Conservation (phyloP, 495 filamentous ascomycete genomes). For the Penicillium herquei region DNA sequence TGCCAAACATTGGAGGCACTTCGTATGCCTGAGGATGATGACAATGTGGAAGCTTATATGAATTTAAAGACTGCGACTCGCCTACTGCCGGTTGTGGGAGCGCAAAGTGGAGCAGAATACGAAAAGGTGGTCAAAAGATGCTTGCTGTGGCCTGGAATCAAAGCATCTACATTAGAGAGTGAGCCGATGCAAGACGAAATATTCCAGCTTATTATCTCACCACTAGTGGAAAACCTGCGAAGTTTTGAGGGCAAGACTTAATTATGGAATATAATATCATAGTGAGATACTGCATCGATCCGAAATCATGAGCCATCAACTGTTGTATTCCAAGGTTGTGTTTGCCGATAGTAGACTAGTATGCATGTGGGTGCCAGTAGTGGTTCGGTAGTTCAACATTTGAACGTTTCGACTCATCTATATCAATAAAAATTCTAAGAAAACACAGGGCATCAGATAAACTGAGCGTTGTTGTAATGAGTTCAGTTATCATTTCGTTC, state of each 20-base stretch:
- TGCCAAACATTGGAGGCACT: conserved; percentile 25
- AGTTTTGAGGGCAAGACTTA: neutral
- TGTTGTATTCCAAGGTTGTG: too few relatives aligned
- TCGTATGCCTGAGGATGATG: conserved; percentile 19
- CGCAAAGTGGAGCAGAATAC: neutral
- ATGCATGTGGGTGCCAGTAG: too few relatives aligned
- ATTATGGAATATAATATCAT: too few relatives aligned
- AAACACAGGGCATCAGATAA: too few relatives aligned
- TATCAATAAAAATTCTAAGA: too few relatives aligned
- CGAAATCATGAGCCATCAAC: too few relatives aligned
- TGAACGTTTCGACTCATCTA: too few relatives aligned
- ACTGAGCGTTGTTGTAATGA: too few relatives aligned
- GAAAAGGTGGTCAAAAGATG: neutral
- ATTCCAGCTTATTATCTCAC: neutral
- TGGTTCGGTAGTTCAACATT: too few relatives aligned
- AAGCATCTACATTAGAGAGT: neutral
- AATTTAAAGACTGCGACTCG: conserved; percentile 1
- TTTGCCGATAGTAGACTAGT: too few relatives aligned
- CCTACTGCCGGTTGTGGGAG: neutral
- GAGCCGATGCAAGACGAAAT: conserved; percentile 1
- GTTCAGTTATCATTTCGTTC: too few relatives aligned
- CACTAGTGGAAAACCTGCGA: neutral
- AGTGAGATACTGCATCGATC: too few relatives aligned
- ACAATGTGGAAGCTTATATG: conserved; percentile 15
- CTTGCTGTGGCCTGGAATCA: neutral